Evolutionary conservation across 352 stramenopile genomes (phyloP).

Genomic region (Phytophthora meadii): DNA sequence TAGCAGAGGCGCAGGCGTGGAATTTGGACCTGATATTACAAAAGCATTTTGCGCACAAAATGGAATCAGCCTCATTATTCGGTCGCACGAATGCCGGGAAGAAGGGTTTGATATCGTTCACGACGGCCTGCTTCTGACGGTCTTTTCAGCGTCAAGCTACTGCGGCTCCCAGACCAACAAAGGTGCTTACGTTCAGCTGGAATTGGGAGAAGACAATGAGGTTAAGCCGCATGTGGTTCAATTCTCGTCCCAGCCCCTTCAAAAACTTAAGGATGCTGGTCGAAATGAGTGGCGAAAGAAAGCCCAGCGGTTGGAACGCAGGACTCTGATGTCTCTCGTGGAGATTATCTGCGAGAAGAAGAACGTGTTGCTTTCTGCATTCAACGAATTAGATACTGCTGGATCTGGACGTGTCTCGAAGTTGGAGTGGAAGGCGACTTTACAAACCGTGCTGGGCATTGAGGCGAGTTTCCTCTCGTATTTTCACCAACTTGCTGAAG

Average conservation of each 20-base stretch:
- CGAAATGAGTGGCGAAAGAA: constrained; percentile 87
- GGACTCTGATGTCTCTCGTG: constrained; percentile 81
- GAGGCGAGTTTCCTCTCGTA: constrained; percentile 76
- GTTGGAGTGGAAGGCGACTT: constrained; percentile 69
- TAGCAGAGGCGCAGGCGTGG: constrained; percentile 88
- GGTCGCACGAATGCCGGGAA: constrained; percentile 94
- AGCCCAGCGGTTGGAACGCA: constrained; percentile 65
- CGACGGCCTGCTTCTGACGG: constrained; percentile 86
- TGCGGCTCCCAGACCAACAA: constrained; percentile 93
- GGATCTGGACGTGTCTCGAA: constrained; percentile 60
- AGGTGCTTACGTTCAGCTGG: constrained; percentile 75
- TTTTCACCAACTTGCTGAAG: constrained; percentile 64
- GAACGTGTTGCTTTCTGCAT: constrained; percentile 53
- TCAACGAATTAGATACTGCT: constrained; percentile 48
- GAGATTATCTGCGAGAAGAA: constrained; percentile 88
- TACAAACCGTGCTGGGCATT: constrained; percentile 69
- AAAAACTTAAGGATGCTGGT: constrained; percentile 70
- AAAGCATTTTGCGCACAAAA: constrained; percentile 90
- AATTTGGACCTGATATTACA: constrained; percentile 94
- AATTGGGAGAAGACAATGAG: constrained; percentile 71
- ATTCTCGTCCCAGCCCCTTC: constrained; percentile 88
- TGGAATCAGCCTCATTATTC: constrained; percentile 89
- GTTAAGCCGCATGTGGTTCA: constrained; percentile 93
- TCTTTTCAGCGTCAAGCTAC: constrained; percentile 94
- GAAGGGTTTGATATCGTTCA: constrained; percentile 92